These are phyloP conservation scores for Uncinocarpus reesii DNA, from an alignment of 2,329 filamentous ascomycete species.

Conservation along the genomic window DNA sequence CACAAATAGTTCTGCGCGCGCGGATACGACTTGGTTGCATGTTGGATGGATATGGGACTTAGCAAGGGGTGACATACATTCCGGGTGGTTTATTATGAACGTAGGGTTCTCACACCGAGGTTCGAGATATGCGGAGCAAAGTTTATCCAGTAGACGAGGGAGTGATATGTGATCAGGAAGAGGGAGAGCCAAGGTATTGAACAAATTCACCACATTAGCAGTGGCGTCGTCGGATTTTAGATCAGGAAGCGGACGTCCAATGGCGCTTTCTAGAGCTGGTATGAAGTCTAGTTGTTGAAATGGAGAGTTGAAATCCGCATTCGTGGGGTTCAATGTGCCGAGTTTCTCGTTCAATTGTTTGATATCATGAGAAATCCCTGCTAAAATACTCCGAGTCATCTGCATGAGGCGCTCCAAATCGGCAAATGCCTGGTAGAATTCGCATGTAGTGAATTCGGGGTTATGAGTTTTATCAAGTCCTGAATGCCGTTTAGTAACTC, in stretches of 20 bases:
- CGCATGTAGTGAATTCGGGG: conserved; percentile 93
- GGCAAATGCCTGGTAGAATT: conserved; percentile 85
- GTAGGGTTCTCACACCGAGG: conserved; percentile 61
- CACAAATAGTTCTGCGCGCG: conserved; percentile 77
- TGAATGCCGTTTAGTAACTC: conserved; percentile 20
- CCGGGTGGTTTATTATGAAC: conserved; percentile 83
- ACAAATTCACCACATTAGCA: conserved; percentile 47
- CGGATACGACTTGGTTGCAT: conserved; percentile 63
- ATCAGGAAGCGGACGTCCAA: conserved; percentile 57
- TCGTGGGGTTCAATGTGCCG: conserved; percentile 39
- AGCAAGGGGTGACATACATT: conserved; percentile 79
- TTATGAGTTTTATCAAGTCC: conserved; percentile 80
- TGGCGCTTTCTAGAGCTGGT: conserved; percentile 59
- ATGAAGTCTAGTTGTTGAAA: conserved; percentile 70
- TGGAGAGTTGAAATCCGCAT: conserved; percentile 48
- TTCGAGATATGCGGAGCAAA: conserved; percentile 69
- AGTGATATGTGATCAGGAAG: conserved; percentile 47
- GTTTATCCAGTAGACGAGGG: conserved; percentile 67
- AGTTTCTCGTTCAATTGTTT: conserved; percentile 33
- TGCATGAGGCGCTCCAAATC: conserved; percentile 63
- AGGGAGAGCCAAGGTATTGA: conserved; percentile 40
- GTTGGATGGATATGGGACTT: conserved; percentile 68
- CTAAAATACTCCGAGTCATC: conserved; percentile 63
- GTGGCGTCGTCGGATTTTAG: conserved; percentile 48
- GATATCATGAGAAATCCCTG: conserved; percentile 47